Evolutionary conservation across 2,329 filamentous ascomycete species (phyloP).

Genomic region (Plectosphaerella sp.): DNA sequence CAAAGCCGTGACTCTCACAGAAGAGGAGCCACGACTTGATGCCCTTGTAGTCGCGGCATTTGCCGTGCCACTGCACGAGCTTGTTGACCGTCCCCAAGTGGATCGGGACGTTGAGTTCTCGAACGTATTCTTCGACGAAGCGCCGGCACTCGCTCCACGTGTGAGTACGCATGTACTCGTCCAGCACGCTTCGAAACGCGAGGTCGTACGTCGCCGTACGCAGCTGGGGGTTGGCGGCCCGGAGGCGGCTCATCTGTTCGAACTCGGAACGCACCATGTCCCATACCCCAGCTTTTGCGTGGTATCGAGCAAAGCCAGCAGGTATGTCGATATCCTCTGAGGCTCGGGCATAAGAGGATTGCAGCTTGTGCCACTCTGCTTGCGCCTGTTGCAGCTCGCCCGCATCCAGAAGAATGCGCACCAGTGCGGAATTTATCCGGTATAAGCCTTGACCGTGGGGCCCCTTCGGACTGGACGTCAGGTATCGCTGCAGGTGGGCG

Average conservation of each 20-base stretch:
- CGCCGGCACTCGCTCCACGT: conserved; percentile 32
- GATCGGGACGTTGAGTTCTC: conserved; percentile 27
- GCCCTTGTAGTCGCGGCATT: conserved; percentile 28
- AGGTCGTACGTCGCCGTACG: conserved; percentile 15
- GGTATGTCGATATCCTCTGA: conserved; percentile 15
- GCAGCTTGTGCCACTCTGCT: conserved; percentile 1
- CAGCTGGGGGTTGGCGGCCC: too few relatives aligned
- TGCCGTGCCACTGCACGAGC: conserved; percentile 37
- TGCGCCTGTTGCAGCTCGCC: conserved; percentile 1
- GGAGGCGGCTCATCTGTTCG: conserved; percentile 17
- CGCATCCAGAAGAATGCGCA: conserved; percentile 3
- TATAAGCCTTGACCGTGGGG: too few relatives aligned
- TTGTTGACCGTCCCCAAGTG: conserved; percentile 32
- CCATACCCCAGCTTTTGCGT: conserved; percentile 37
- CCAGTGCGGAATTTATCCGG: too few relatives aligned
- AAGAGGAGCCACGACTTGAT: conserved; percentile 36
- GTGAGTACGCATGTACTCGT: conserved; percentile 32
- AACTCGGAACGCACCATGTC: conserved; percentile 29
- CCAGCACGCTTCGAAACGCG: conserved; percentile 31
- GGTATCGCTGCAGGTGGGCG: neutral
- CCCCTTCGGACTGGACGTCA: neutral
- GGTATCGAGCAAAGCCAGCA: conserved; percentile 27
- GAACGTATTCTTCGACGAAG: conserved; percentile 31
- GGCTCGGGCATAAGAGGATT: neutral
- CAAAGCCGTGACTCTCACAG: conserved; percentile 29